Evolutionary conservation across 768 basidiomycete species (phyloP), one percentile per base, ranked within the genome.

Genomic region (Rhodotorula graminis): DNA sequence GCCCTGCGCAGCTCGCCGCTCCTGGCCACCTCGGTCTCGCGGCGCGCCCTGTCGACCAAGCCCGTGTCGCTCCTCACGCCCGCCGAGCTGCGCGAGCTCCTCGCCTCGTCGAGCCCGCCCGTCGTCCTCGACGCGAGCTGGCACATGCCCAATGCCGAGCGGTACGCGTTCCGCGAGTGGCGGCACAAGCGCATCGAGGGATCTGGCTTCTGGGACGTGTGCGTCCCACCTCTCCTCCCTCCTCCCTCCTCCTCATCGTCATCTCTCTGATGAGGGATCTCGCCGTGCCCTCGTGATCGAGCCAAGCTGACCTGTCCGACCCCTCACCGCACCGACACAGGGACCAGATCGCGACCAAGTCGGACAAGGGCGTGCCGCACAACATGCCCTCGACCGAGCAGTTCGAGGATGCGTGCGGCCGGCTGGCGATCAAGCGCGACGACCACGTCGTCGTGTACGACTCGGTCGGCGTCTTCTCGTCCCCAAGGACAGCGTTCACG

Each of bases 401-500:
- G 50, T 98, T 98, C 80, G 88, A 89, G 37, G 84, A 86, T 67
- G 88, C 75, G 10, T 71, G 70, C 42, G 52, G 53, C 2, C 40
- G 82, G 42, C 84, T 92, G 40, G 93, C 92, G 6, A 89, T 99
- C 74, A 82, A 82, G 31, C 85, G 87, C 21, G 82, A 85, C 18
- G 87, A 90, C 7, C 90, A 92, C 80, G 92, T 98, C 37, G 86
- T 97, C 50, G 80, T 97, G 73, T 99, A 98, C 80, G 96, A 99
- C 80, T 84, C 89, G 2, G 86, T 89, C 69, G 95, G 96, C 19
- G 83, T 97, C 27, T 97, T 98, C 84, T 92, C 91, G 5, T 87
- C 92, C 31, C 94, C 96, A 65, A 87, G 96, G 70, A 92, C 92
- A 3, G 85, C 93, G 57, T 98, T 91, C 84, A 98, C 92, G 84